Conservation (phyloP, 768 basidiomycete species). For the Tulasnella sp. region DNA sequence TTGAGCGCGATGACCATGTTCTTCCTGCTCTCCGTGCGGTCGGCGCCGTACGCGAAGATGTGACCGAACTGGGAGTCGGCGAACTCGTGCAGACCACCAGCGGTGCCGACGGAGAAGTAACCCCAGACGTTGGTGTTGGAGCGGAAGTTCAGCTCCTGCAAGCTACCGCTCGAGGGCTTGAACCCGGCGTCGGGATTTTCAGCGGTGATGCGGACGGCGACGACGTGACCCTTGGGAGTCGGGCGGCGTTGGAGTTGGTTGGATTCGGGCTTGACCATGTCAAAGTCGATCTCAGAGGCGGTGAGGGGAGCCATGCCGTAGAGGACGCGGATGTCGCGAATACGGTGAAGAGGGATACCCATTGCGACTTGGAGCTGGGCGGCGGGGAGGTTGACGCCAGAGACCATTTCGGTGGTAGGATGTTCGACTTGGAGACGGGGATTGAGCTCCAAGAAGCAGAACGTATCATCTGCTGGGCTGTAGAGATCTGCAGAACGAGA, state of each 20-base stretch:
- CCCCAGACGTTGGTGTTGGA: slow-evolving; percentile 99
- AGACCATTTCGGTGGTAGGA: slow-evolving; percentile 99
- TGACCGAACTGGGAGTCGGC: slow-evolving; percentile 99
- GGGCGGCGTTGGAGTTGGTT: slow-evolving; percentile 90
- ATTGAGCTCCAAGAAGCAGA: slow-evolving; percentile 98
- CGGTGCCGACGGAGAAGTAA: slow-evolving; percentile 94
- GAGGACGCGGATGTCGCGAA: slow-evolving; percentile 90
- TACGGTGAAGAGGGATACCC: slow-evolving; percentile 94
- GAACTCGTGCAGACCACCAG: slow-evolving; percentile 97
- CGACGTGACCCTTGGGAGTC: slow-evolving; percentile 94
- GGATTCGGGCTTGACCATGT: slow-evolving; percentile 85
- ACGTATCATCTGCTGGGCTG: slow-evolving; percentile 86
- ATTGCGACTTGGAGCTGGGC: slow-evolving; percentile 97
- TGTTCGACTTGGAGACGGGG: slow-evolving; percentile 99
- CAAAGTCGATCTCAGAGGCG: slow-evolving; percentile 92
- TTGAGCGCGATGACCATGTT: slow-evolving; percentile 99
- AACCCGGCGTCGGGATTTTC: slow-evolving; percentile 99
- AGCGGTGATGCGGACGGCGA: slow-evolving; percentile 98
- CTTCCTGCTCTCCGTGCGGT: slow-evolving; percentile 90
- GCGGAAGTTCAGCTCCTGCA: slow-evolving; percentile 99
- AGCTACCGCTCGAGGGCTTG: slow-evolving; percentile 94
- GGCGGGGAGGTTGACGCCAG: slow-evolving; percentile 95
- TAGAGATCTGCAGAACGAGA: slow-evolving; percentile 67
- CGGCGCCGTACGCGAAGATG: slow-evolving; percentile 97
- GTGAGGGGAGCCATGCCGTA: slow-evolving; percentile 92